A percentile compares a stretch with the other conserved stretches of the same genome.
Evolutionary conservation across 192 early-diverging fungal species (phyloP).

Genomic region (Jimgerdemannia lactiflua): DNA sequence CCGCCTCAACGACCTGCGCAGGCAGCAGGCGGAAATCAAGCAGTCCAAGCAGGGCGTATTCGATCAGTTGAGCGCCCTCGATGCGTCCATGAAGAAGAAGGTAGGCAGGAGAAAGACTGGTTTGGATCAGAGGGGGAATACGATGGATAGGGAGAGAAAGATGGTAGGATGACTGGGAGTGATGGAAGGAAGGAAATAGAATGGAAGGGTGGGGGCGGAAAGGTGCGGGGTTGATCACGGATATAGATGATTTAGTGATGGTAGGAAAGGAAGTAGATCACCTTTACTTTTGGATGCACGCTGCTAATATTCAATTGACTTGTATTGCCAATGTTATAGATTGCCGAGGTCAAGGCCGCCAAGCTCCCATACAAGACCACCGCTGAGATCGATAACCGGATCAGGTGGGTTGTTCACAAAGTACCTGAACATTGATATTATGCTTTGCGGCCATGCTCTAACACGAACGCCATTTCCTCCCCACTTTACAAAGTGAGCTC

Average conservation of each 20-base stretch:
- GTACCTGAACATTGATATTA: not conserved
- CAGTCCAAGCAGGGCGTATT: not conserved
- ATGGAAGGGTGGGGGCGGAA: constrained; percentile 46
- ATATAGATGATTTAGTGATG: too few species aligned
- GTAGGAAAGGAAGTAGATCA: too few species aligned
- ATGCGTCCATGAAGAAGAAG: not conserved
- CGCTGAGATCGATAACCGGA: constrained; percentile 75
- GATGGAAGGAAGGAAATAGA: too few species aligned
- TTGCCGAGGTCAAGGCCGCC: constrained; percentile 16
- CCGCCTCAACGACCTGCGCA: not conserved
- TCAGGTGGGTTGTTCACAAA: constrained; percentile 48
- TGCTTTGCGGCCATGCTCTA: not conserved
- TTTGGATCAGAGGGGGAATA: too few species aligned
- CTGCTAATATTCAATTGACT: too few species aligned
- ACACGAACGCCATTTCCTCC: not conserved
- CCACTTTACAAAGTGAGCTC: constrained; percentile 45
- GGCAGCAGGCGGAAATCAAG: constrained; percentile 6
- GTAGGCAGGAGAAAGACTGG: not conserved
- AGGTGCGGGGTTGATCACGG: constrained; percentile 48
- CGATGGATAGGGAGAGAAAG: too few species aligned
- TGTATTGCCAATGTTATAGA: constrained; percentile 27
- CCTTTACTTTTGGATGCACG: too few species aligned
- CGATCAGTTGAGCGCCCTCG: not conserved
- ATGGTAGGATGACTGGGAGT: too few species aligned
- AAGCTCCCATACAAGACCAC: constrained; percentile 78